A percentile compares a stretch with the other conserved stretches of the same genome.
phyloP scores from a whole-genome alignment of 2,329 filamentous ascomycete genomes.

The Paecilomyces fulvus region DNA sequence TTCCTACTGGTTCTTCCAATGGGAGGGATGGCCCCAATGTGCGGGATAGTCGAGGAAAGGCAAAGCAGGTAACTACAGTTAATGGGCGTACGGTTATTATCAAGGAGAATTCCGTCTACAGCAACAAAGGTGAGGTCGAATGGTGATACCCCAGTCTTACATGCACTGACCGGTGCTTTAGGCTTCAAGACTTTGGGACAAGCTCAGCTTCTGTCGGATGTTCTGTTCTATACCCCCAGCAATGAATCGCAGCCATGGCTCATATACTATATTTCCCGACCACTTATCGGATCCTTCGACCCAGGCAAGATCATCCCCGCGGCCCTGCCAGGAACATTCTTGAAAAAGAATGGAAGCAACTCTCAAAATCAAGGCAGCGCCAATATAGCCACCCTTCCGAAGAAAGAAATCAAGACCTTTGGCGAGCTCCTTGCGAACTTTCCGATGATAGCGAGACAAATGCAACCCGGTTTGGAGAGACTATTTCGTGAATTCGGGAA shows the following conservation, averaged over 20 bases:
- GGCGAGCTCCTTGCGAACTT: slow-evolving; percentile 84
- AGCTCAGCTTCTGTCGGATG: slow-evolving; percentile 74
- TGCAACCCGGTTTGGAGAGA: slow-evolving; percentile 84
- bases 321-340: slow-evolving; percentile 39
- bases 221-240: slow-evolving; percentile 81
- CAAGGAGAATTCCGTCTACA: slow-evolving; percentile 88
- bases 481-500: slow-evolving; percentile 82
- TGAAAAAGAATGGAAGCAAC: slow-evolving; percentile 14
- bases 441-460: slow-evolving; percentile 90
- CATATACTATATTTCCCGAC: slow-evolving; percentile 88
- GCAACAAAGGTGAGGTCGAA: slow-evolving; percentile 72
- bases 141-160: slow-evolving; percentile 1
- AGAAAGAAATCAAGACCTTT: slow-evolving; percentile 89
- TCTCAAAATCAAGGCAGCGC: slow-evolving; percentile 20
- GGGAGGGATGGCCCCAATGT: slow-evolving; percentile 55
- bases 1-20: slow-evolving; percentile 38
- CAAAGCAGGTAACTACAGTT: slow-evolving; percentile 84
- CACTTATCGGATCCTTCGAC: slow-evolving; percentile 76
- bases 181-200: slow-evolving; percentile 89
- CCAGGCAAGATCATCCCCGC: slow-evolving; percentile 64
- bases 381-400: slow-evolving; percentile 39
- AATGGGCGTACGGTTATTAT: slow-evolving; percentile 91
- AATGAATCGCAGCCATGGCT: slow-evolving; percentile 90
- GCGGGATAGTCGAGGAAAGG: slow-evolving; percentile 82
- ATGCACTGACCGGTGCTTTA: slow-evolving; percentile 28